Base-by-base conservation (phyloP, 116 monocot genomes). In the Dioscorea cayenensis region DNA sequence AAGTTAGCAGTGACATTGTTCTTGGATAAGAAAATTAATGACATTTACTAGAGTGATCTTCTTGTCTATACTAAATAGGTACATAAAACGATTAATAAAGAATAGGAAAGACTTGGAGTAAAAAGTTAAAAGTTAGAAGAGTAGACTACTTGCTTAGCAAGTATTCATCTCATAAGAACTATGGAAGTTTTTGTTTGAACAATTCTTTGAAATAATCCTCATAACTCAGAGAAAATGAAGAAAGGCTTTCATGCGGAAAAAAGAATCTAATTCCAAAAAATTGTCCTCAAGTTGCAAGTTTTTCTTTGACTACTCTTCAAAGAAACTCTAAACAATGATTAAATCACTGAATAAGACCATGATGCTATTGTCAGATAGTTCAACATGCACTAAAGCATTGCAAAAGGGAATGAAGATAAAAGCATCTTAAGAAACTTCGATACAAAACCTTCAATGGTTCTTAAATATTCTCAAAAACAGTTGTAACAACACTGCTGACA, bases 251-350 rank as follows among this genome's bases (percentile, higher is more conserved):
- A 73, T 83, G 32, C 85, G 88, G 38, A 92, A 92, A 51, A 82
- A 77, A 49, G 84, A 77, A 72, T 92, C 84, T 17, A 69, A 72
- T 65, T 81, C 81, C 73, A 76, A 67, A 76, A 85, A 85, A 76
- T 72, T 38, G 14, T 82, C 82, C 67, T 80, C 86, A 72, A 88
- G 38, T 66, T 77, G 81, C 35, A 88, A 84, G 77, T 92, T 86
- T 68, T 92, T 88, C 63, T 83, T 81, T 71, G 79, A 77, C 52
- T 88, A 79, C 66, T 80, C 86, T 59, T 92, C 85, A 67, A 88
- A 88, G 67, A 79, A 92, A 43, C 43, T 85, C 86, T 28, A 81
- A 75, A 88, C 92, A 92, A 60, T 92, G 92, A 80, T 88, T 81
- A 69, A 92, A 86, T 77, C 88, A 86, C 90, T 86, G 81, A 48